Base-by-base conservation (phyloP, 352 stramenopile species). In the Phytophthora hybrid region DNA sequence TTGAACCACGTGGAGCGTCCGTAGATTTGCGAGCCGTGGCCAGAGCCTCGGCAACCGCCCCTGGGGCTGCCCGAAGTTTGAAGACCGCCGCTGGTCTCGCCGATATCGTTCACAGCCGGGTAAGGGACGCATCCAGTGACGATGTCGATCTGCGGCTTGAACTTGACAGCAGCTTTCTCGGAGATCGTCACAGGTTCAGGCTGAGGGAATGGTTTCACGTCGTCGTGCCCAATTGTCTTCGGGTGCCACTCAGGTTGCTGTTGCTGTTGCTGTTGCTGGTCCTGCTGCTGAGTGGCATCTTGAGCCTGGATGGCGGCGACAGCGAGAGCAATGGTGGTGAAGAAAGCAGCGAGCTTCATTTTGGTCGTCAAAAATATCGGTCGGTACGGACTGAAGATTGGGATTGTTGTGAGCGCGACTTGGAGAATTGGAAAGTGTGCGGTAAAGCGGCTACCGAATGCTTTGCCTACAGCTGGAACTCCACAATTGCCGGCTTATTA, bases 1-100 rank as follows among this genome's bases (percentile, higher is more conserved):
- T 69, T 77, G 63, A 66, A 69, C 52, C 57, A 66, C 3, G 52
- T 58, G 5, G 70, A 69, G 10, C 70, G 70, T 5, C 70, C 70
- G 58, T 77, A 77, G 7, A 73, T 53, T 21, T 77, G 70, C n/a
- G 68, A 63, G 18, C 68, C 68, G 32, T 61, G 56, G 10, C 68
- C 68, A 29, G 68, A 71, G n/a, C 68, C 68, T 53, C 66, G 61
- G 55, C 68, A 75, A 7, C 59, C 46, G 18, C 59, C 59, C 31
- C 55, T 56, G 3, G 59, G 59, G 16, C 59, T 66, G 13, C 59
- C 59, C 1, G 59, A 58, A 23, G n/a, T 41, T n/a, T 66, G 29
- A 14, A 66, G 46, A 21, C 59, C 46, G 44, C 59, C 59, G 46
- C 59, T 66, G 6, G 59, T 66, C 46, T 66, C 59, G 11, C 59